Base-by-base conservation (phyloP, 139 green algal species). In the Closterium sp. region DNA sequence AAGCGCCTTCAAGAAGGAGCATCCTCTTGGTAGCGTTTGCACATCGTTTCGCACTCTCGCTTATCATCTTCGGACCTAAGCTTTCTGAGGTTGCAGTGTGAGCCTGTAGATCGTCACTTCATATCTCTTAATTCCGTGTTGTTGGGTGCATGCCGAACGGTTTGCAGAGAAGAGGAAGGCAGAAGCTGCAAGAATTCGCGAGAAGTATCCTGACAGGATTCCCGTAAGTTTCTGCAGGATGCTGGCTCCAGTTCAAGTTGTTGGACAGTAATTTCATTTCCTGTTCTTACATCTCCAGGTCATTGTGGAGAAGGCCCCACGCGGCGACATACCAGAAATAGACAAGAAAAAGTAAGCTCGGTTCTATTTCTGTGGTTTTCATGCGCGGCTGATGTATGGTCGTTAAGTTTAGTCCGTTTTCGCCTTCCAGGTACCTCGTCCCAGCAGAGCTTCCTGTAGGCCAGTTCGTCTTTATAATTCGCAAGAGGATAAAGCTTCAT, bases 391-490 rank as follows among this genome's bases (percentile, higher is more conserved):
- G 55, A 76, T 76, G 23, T 19, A 76, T 76, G 55, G 55, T 76
- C 5, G 16, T 76, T 76, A 76, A 76, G 55, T 5, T 28, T 19
- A 76, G 16, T 76, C 25, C 55, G 0, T 76, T 1, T 16, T 28
- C 12, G 16, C 25, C 16, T 19, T 28, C 55, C 95, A 99, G 97
- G 95, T 99, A 99, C 93, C 96, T 99, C 10, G 98, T 99, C 2
- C 98, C 98, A 1, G 95, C 96, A 4, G 98, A 99, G 93, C 91
- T 99, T 1, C 99, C 97, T 0, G 97, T 99, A 0, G 98, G 98
- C 3, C 98, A 99, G 94, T 99, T 99, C 94, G 98, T 99, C 38
- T 99, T 99, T 92, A 98, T 99, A 38, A 99, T 99, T 91, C 97
- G 98, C 34, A 99, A 99, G 95, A 95, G 98, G 55, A 99, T 99